Percentiles rank a stretch among this genome's conserved stretches.
Evolutionary conservation across 805 yeast genomes (phyloP).

Genomic region (Candida arabinofermentans): DNA sequence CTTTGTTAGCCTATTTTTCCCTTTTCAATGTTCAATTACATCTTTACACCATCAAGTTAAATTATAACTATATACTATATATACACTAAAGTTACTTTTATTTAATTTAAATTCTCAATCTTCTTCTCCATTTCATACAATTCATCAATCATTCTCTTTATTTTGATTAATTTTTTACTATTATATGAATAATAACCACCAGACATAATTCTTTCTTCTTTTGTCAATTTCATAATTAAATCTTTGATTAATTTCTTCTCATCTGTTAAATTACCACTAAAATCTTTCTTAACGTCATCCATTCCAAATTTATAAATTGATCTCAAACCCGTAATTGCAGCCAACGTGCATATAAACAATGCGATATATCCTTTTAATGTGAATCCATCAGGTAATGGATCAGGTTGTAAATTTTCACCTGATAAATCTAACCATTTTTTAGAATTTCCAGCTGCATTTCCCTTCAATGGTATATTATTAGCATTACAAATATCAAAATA

Average conservation of each 20-base stretch:
- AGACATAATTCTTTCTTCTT: constrained; percentile 9
- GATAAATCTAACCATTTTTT: constrained; percentile 50
- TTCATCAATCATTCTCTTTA: constrained; percentile 19
- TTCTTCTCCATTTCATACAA: constrained; percentile 18
- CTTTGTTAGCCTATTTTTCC: neutral
- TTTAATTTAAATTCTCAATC: constrained; percentile 9
- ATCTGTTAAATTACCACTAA: constrained; percentile 11
- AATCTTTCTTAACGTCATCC: constrained; percentile 52
- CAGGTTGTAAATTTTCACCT: constrained; percentile 58
- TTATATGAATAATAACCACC: neutral
- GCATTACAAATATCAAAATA: constrained; percentile 47
- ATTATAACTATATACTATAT: neutral
- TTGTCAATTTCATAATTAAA: constrained; percentile 10
- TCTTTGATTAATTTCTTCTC: constrained; percentile 15
- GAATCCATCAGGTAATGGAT: constrained; percentile 67
- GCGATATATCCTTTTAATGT: constrained; percentile 69
- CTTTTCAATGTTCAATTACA: too few species aligned
- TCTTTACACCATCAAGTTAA: neutral
- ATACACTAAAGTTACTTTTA: neutral
- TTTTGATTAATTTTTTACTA: constrained; percentile 5
- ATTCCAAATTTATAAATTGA: constrained; percentile 63
- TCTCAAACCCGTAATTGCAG: constrained; percentile 57
- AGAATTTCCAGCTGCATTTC: constrained; percentile 71
- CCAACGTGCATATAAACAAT: constrained; percentile 45
- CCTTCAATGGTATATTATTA: constrained; percentile 43